Evolutionary conservation across 768 basidiomycete genomes (phyloP).

Genomic region (Amanita molliuscula): DNA sequence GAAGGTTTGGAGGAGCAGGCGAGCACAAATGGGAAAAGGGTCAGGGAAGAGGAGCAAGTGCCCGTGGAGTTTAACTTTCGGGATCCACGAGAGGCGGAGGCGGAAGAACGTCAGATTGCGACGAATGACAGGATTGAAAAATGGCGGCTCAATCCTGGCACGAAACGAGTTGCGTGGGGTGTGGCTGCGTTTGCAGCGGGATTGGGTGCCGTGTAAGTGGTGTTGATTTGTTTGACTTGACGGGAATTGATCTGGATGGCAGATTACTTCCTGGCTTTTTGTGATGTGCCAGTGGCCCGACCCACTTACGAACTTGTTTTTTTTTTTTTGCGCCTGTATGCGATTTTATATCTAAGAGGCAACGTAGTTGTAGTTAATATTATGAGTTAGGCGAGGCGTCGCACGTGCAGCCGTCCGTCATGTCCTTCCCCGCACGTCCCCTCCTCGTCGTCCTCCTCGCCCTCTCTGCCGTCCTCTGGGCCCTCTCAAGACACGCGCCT

Average conservation of each 20-base stretch:
- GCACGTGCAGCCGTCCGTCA: conserved; percentile 16
- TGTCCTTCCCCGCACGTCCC: conserved; percentile 40
- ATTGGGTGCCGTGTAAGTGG: conserved; percentile 66
- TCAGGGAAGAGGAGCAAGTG: conserved; percentile 39
- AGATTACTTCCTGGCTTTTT: conserved; percentile 58
- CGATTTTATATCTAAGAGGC: neutral
- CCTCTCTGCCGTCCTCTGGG: conserved; percentile 57
- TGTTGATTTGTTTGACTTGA: neutral
- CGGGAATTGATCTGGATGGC: conserved; percentile 1
- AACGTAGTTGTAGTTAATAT: conserved; percentile 2
- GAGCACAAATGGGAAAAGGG: conserved; percentile 35
- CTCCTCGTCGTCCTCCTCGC: conserved; percentile 42
- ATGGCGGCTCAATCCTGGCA: conserved; percentile 50
- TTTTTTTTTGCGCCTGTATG: neutral
- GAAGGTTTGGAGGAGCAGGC: conserved; percentile 10
- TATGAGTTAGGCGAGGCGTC: neutral
- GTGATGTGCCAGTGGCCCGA: too few relatives aligned
- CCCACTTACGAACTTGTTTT: neutral
- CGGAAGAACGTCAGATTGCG: conserved; percentile 37
- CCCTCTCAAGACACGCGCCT: conserved; percentile 26
- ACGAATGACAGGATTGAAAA: conserved; percentile 55
- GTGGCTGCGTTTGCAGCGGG: conserved; percentile 77
- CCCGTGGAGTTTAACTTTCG: conserved; percentile 54
- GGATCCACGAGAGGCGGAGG: conserved; percentile 58
- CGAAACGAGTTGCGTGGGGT: conserved; percentile 77